Evolutionary conservation across 2,329 filamentous ascomycete species (phyloP).

Genomic region (Pleurostoma richardsiae): DNA sequence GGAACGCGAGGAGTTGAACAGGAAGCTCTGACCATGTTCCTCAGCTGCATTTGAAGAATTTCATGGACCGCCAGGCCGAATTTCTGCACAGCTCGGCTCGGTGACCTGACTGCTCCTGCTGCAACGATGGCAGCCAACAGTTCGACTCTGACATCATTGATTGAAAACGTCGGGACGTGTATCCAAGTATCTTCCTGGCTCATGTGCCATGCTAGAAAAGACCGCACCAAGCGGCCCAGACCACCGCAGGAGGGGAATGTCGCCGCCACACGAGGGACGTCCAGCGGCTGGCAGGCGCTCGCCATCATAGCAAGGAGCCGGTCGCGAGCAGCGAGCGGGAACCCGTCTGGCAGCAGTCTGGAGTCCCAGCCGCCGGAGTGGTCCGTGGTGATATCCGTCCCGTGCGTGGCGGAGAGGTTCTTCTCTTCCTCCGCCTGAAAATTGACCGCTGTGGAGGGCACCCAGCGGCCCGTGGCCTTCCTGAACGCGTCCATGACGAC

Average conservation of each 20-base stretch:
- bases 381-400: conserved; percentile 1
- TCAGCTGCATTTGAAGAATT: conserved; percentile 1
- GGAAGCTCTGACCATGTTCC: neutral
- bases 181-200: conserved; percentile 1
- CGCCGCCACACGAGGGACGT: neutral
- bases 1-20: neutral
- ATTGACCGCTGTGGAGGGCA: neutral
- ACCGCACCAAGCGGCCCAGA: neutral
- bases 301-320: conserved; percentile 1
- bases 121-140: conserved; percentile 1
- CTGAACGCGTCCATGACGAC: neutral
- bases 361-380: neutral
- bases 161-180: conserved; percentile 1
- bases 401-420: conserved; percentile 1
- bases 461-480: conserved; percentile 1
- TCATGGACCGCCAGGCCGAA: neutral
- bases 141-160: neutral
- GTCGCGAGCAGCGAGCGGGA: neutral
- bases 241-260: neutral
- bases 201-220: conserved; percentile 1
- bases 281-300: conserved; percentile 1
- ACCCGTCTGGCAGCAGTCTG: neutral
- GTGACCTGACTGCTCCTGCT: neutral
- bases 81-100: conserved; percentile 1
- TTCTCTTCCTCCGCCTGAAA: conserved; percentile 2